These are phyloP conservation scores for Knufia fluminis DNA, from an alignment of 2,329 filamentous ascomycete species.

Conservation along the genomic window DNA sequence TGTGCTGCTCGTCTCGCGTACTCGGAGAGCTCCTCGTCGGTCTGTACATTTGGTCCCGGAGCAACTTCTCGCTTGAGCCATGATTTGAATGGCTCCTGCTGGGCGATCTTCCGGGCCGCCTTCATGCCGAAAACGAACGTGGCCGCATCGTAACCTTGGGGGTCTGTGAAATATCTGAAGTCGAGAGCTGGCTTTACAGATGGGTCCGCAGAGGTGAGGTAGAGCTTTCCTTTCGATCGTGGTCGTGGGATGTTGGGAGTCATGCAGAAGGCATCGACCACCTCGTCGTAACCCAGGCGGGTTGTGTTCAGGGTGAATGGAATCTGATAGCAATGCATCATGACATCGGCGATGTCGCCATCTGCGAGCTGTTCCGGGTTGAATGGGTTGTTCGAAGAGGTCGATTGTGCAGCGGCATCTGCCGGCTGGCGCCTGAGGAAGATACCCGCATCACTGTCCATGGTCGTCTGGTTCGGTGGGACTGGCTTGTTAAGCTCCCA, in stretches of 20 bases:
- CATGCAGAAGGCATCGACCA: slow-evolving; percentile 80
- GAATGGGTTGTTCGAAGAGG: slow-evolving; percentile 28
- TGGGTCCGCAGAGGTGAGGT: slow-evolving; percentile 67
- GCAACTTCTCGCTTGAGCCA: slow-evolving; percentile 79
- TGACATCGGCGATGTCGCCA: slow-evolving; percentile 70
- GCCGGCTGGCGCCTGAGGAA: slow-evolving; percentile 71
- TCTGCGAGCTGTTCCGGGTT: slow-evolving; percentile 49
- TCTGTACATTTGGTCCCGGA: slow-evolving; percentile 62
- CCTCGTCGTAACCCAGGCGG: slow-evolving; percentile 64
- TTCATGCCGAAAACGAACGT: slow-evolving; percentile 70
- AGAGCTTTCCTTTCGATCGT: slow-evolving; percentile 66
- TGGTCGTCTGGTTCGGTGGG: slow-evolving; percentile 71
- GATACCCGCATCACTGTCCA: slow-evolving; percentile 83
- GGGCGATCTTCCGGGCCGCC: slow-evolving; percentile 65
- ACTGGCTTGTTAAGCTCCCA: slow-evolving; percentile 75
- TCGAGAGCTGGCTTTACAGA: slow-evolving; percentile 71
- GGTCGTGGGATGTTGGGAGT: slow-evolving; percentile 83
- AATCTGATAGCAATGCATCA: slow-evolving; percentile 98
- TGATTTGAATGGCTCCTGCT: slow-evolving; percentile 66
- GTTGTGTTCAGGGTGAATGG: slow-evolving; percentile 81
- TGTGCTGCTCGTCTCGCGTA: slow-evolving; percentile 75
- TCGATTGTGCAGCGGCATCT: slow-evolving; percentile 53
- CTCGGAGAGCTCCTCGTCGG: slow-evolving; percentile 70
- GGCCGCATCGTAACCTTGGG: slow-evolving; percentile 74
- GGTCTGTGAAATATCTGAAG: slow-evolving; percentile 83